Conservation (phyloP, 108 stramenopile genomes). For the Fragilariopsis cylindrus region DNA sequence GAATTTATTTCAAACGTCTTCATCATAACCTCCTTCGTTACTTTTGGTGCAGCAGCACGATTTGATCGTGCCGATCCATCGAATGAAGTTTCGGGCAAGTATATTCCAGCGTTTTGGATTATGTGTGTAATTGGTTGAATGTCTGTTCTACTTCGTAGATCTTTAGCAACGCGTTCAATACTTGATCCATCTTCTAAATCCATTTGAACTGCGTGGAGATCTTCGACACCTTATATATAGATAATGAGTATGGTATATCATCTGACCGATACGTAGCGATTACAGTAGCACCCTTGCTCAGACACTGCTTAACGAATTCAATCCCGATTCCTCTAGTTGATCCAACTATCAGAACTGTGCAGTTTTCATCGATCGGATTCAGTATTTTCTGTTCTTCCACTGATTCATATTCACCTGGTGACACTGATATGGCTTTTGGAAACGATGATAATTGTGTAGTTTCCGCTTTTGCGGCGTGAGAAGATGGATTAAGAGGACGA, state of each 20-base stretch:
- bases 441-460: background rate
- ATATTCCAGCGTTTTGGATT: slow-evolving; percentile 26
- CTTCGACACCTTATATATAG: background rate
- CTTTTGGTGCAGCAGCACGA: slow-evolving; percentile 14
- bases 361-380: slow-evolving; percentile 22
- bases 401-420: slow-evolving; percentile 5
- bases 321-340: slow-evolving; percentile 18
- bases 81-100: slow-evolving; percentile 17
- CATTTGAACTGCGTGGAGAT: slow-evolving; percentile 3
- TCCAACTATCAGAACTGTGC: slow-evolving; percentile 17
- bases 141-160: background rate
- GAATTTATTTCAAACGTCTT: slow-evolving; percentile 42
- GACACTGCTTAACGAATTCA: slow-evolving; percentile 22
- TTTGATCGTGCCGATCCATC: slow-evolving; percentile 22
- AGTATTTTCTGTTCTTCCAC: slow-evolving; percentile 13
- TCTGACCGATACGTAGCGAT: slow-evolving; percentile 17
- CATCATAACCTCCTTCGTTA: slow-evolving; percentile 32
- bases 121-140: slow-evolving; percentile 18
- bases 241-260: slow-evolving; percentile 4
- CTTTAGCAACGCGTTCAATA: slow-evolving; percentile 5
- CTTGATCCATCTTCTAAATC: slow-evolving; percentile 20
- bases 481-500: background rate
- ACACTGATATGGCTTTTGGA: slow-evolving; percentile 5
- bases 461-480: background rate
- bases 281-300: slow-evolving; percentile 11